Evolutionary conservation across 169 alveolate genomes (phyloP).

Genomic region (Plasmodium fragile): DNA sequence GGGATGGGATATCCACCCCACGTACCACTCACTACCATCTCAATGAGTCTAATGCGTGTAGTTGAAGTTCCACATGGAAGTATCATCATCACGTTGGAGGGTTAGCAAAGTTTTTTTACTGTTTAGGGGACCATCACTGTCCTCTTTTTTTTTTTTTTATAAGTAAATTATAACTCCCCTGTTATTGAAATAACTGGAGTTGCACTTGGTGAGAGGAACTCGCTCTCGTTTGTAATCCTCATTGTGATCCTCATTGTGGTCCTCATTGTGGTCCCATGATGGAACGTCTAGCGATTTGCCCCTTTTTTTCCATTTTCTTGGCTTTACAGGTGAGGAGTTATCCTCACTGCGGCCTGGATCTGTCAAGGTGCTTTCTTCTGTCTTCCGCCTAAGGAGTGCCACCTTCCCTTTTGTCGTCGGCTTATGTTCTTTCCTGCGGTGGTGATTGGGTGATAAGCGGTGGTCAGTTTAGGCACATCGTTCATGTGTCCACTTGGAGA

Average conservation of each 20-base stretch:
- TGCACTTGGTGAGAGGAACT: conserved; percentile 3
- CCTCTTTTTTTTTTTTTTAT: neutral
- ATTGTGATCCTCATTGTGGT: neutral
- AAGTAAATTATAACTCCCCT: conserved; percentile 11
- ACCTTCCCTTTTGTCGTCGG: neutral
- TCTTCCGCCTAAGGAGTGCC: neutral
- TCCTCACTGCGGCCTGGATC: neutral
- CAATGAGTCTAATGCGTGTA: neutral
- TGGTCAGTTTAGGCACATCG: neutral
- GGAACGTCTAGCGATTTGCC: conserved; percentile 11
- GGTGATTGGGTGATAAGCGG: neutral
- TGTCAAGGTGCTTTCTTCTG: neutral
- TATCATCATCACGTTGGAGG: neutral
- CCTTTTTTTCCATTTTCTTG: neutral
- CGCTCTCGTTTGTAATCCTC: neutral
- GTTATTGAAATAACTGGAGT: conserved; percentile 48
- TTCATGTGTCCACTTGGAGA: neutral
- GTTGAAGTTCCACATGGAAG: neutral
- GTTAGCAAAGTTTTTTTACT: neutral
- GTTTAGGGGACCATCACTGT: neutral
- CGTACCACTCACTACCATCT: neutral
- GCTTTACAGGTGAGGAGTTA: neutral
- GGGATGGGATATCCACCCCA: neutral
- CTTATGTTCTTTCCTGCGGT: neutral
- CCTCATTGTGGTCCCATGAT: neutral